phyloP scores from a whole-genome alignment of 1,284 basidiomycete genomes.

The Rhodotorula sp. region DNA sequence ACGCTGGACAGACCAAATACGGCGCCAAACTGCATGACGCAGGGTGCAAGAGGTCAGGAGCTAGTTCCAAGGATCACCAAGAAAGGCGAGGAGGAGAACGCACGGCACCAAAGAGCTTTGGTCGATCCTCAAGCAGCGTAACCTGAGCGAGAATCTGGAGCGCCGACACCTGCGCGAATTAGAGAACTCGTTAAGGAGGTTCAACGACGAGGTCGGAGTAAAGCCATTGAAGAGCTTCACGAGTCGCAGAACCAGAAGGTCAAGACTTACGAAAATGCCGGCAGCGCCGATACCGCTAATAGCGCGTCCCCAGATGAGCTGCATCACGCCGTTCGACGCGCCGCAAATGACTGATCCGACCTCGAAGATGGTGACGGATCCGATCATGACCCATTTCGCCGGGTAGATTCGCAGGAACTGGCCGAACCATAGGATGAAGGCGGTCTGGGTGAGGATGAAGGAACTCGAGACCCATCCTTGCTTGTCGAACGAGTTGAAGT shows the following conservation, averaged over 20 bases:
- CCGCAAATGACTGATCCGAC: conserved; percentile 57
- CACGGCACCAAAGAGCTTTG: conserved; percentile 49
- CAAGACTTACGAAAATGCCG: conserved; percentile 51
- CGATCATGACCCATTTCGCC: conserved; percentile 52
- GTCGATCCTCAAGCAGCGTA: conserved; percentile 52
- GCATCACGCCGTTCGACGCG: conserved; percentile 52
- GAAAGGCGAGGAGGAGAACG: too few species aligned
- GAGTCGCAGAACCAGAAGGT: too few species aligned
- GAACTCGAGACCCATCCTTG: conserved; percentile 53
- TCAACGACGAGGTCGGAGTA: background rate
- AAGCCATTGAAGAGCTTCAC: background rate
- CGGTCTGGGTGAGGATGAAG: conserved; percentile 54
- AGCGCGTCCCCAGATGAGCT: conserved; percentile 57
- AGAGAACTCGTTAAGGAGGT: background rate
- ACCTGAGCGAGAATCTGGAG: conserved; percentile 52
- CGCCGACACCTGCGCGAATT: conserved; percentile 1
- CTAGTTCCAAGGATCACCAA: too few species aligned
- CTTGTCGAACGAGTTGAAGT: conserved; percentile 54
- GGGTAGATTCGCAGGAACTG: conserved; percentile 51
- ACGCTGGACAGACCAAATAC: conserved; percentile 52
- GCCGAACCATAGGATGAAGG: conserved; percentile 52
- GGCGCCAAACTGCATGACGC: conserved; percentile 39
- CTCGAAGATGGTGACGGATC: conserved; percentile 55
- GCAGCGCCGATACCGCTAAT: conserved; percentile 56
- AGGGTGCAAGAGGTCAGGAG: too few species aligned